phyloP scores from a whole-genome alignment of 495 filamentous ascomycete species.

The Glutinoglossum americanum region DNA sequence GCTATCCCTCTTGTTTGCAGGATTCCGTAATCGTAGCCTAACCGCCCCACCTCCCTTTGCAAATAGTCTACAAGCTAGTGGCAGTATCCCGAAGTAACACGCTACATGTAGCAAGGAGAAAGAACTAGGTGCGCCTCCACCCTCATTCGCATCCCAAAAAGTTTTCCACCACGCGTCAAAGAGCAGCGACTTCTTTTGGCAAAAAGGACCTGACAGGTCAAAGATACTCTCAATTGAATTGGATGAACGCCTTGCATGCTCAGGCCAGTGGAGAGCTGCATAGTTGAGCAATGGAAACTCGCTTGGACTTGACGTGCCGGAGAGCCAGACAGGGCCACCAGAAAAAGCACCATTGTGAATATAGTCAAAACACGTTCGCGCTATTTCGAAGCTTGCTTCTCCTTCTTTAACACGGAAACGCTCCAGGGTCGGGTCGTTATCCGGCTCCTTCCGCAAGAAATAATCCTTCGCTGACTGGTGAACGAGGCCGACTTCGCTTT shows the following conservation, averaged over 20 bases:
- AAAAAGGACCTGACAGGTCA: not conserved
- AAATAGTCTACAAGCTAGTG: too few species aligned
- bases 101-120: not conserved
- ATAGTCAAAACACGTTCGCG: not conserved
- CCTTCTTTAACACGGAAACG: not conserved
- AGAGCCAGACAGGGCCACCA: not conserved
- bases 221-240: not conserved
- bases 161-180: not conserved
- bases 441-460: not conserved
- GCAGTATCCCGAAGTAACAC: not conserved
- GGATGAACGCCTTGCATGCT: not conserved
- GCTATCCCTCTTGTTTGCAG: too few species aligned
- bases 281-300: not conserved
- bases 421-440: not conserved
- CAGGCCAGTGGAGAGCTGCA: not conserved
- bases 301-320: not conserved
- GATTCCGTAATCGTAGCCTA: too few species aligned
- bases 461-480: not conserved
- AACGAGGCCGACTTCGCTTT: not conserved
- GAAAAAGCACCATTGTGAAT: not conserved
- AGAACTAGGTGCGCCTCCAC: not conserved
- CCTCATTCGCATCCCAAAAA: not conserved
- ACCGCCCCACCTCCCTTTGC: too few species aligned
- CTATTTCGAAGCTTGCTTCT: not conserved
- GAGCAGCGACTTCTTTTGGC: not conserved